phyloP scores from a whole-genome alignment of 2,329 filamentous ascomycete species.

The Ceratocystis eucalypticola region DNA sequence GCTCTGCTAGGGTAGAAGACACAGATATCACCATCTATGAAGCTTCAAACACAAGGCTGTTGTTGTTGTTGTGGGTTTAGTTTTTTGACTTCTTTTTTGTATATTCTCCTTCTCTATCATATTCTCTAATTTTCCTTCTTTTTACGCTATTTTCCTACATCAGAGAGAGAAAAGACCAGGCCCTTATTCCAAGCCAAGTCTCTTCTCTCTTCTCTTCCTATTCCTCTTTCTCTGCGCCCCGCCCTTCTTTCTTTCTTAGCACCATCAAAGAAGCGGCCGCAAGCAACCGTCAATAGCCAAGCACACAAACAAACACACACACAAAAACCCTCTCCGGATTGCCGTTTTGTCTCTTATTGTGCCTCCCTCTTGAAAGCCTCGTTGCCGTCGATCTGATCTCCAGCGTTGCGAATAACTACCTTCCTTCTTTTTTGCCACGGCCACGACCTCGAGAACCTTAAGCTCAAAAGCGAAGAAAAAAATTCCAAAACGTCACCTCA shows the following conservation, averaged over 20 bases:
- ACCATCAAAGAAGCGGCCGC: neutral
- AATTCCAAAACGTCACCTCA: too few relatives aligned
- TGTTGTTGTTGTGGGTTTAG: neutral
- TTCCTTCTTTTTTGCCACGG: too few relatives aligned
- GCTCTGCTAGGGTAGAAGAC: neutral
- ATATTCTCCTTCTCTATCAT: neutral
- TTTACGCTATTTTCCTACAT: neutral
- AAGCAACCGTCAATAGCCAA: too few relatives aligned
- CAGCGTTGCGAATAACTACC: too few relatives aligned
- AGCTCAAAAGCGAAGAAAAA: too few relatives aligned
- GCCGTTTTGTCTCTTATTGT: too few relatives aligned
- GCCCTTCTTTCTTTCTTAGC: neutral
- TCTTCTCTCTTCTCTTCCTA: neutral
- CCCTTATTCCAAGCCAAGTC: neutral
- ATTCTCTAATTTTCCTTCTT: neutral
- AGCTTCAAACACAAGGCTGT: neutral
- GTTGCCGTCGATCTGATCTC: too few relatives aligned
- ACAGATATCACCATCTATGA: neutral
- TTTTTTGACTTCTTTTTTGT: neutral
- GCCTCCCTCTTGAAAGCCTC: too few relatives aligned
- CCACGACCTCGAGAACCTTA: too few relatives aligned
- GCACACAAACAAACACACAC: too few relatives aligned
- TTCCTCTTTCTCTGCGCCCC: neutral
- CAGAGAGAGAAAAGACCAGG: neutral
- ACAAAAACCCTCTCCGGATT: too few relatives aligned